Evolutionary conservation across 345 rosid species (phyloP), one percentile per base, ranked within the genome.

Genomic region (Dimocarpus longan): DNA sequence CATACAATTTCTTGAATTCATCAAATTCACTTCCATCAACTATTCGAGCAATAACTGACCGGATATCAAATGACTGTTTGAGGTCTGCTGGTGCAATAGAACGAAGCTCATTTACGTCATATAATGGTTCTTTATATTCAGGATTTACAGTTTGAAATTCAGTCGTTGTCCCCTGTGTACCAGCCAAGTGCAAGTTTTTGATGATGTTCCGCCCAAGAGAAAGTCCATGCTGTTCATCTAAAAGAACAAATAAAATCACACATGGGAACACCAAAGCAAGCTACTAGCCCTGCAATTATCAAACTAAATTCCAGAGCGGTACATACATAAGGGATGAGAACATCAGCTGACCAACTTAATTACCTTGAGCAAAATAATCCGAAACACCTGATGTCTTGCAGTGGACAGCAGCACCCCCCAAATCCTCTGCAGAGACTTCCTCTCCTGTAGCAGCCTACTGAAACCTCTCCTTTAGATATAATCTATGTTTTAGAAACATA

Each of bases 371-470:
- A 85, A 92, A 92, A 88, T 95, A 92, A 86, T 95, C 99, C 0
- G 98, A 95, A 79, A 95, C 98, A 63, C 97, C 98, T 12, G 99
- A 93, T 0, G 92, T 91, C 86, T 90, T 92, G 90, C 98, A 95
- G 70, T 95, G 99, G 79, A 95, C 91, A 3, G 84, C 73, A 67
- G 97, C 98, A 26, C 98, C 99, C 46, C 99, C 99, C 78, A 93
- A 85, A 85, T 93, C 96, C 83, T 95, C 98, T 37, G 99, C 99
- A 66, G 98, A 89, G 72, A 95, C 91, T 81, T 89, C 96, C 88
- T 93, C 99, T 81, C 98, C 97, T 5, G 97, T 95, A 64, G 99
- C 97, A 90, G 99, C 99, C 99, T 95, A 87, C 82, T 80, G 85
- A 82, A 86, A 82, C 76, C 85, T 84, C 85, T 79, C 80, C 76